phyloP scores from a whole-genome alignment of 2,329 filamentous ascomycete species.

The Hypomyces perniciosus region DNA sequence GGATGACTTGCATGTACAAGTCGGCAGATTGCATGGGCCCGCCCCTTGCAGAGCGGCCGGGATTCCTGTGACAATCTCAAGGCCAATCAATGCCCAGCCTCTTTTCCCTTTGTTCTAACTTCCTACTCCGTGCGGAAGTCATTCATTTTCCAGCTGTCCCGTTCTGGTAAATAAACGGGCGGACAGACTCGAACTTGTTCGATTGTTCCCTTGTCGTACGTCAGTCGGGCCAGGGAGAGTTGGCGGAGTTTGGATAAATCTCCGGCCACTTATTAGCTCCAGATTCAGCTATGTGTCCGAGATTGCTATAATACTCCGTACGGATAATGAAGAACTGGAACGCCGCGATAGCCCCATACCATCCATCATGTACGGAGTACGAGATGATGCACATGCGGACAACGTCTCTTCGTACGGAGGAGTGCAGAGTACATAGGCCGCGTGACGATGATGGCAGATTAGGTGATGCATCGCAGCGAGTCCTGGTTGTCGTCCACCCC shows the following conservation, averaged over 20 bases:
- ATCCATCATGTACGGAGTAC: not conserved
- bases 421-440: not conserved
- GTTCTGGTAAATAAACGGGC: too few relatives aligned
- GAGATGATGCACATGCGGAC: not conserved
- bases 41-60: conserved; percentile 2
- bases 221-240: too few relatives aligned
- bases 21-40: conserved; percentile 8
- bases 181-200: too few relatives aligned
- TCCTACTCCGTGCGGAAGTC: not conserved
- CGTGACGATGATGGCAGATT: conserved; percentile 13
- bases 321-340: not conserved
- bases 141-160: not conserved
- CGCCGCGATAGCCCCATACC: not conserved
- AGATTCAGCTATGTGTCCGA: not conserved
- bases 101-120: not conserved
- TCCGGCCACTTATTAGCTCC: not conserved
- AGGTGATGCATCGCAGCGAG: conserved; percentile 8
- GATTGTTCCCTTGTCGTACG: too few relatives aligned
- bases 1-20: conserved; percentile 9
- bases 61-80: not conserved
- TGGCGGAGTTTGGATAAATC: too few relatives aligned
- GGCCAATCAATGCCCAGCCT: not conserved
- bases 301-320: not conserved
- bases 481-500: conserved; percentile 1
- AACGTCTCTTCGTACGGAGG: not conserved